Percentiles rank a stretch among this genome's conserved stretches.
Evolutionary conservation across 1,284 basidiomycete species (phyloP).

Genomic region (Hemileia vastatrix): DNA sequence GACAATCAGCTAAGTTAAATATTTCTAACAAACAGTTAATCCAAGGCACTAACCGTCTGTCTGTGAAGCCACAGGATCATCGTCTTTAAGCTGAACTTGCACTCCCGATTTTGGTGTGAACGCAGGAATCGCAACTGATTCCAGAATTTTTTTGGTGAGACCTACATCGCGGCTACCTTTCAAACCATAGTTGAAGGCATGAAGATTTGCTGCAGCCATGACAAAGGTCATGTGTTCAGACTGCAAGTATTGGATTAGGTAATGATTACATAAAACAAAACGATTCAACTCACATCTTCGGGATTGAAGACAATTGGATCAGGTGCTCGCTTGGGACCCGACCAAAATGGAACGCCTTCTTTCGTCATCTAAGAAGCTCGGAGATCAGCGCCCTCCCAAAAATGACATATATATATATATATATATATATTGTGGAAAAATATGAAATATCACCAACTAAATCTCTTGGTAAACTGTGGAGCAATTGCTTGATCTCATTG

Average conservation of each 20-base stretch:
- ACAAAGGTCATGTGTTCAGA: conserved; percentile 79
- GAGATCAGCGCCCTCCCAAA: background rate
- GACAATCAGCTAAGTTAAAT: background rate
- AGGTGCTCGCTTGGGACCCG: conserved; percentile 93
- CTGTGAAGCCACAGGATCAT: conserved; percentile 64
- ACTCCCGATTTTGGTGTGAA: conserved; percentile 87
- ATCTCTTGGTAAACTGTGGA: conserved; percentile 92
- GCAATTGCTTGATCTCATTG: conserved; percentile 84
- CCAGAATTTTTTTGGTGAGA: conserved; percentile 73
- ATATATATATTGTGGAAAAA: background rate
- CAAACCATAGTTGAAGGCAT: conserved; percentile 96
- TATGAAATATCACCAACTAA: conserved; percentile 50
- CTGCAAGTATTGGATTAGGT: conserved; percentile 47
- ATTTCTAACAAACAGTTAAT: background rate
- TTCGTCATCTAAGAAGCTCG: conserved; percentile 12
- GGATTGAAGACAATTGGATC: conserved; percentile 79
- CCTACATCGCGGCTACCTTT: conserved; percentile 74
- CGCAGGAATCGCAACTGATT: conserved; percentile 78
- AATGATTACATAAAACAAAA: background rate
- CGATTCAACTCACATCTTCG: conserved; percentile 60
- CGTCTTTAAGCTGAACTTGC: conserved; percentile 91
- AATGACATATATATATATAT: background rate
- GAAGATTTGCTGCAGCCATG: conserved; percentile 87
- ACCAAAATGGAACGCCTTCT: conserved; percentile 44
- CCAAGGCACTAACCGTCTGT: conserved; percentile 32